phyloP scores from a whole-genome alignment of 345 rosid species.

The Anastatica hierochuntica region DNA sequence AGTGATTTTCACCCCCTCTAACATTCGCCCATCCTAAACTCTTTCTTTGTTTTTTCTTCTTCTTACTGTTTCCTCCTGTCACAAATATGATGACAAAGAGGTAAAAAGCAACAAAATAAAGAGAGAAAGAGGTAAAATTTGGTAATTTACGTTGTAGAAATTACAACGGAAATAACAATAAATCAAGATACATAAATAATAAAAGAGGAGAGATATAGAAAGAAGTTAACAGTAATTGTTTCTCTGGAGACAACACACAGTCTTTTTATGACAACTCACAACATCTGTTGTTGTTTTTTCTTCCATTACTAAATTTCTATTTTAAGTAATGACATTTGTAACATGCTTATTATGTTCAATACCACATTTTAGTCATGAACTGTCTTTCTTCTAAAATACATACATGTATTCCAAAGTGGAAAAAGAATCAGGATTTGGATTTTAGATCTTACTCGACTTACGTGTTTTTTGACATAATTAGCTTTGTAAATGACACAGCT shows the following conservation, averaged over 20 bases:
- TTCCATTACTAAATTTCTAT: too few species aligned
- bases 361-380: background rate
- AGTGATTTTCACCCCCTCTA: too few species aligned
- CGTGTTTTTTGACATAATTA: constrained; percentile 4
- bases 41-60: too few species aligned
- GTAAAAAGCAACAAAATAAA: too few species aligned
- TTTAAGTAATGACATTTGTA: constrained; percentile 16
- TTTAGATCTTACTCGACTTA: too few species aligned
- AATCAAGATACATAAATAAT: constrained; percentile 10
- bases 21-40: too few species aligned
- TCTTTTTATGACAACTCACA: too few species aligned
- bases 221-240: constrained; percentile 15
- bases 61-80: too few species aligned
- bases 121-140: constrained; percentile 5
- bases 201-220: background rate
- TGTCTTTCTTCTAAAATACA: background rate
- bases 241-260: constrained; percentile 22
- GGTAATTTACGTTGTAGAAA: constrained; percentile 8
- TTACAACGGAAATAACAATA: constrained; percentile 24
- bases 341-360: constrained; percentile 1
- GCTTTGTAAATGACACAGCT: too few species aligned
- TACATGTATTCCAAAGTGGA: too few species aligned
- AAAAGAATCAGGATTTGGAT: too few species aligned
- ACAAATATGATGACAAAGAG: constrained; percentile 1
- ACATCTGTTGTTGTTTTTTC: constrained; percentile 3